Evolutionary conservation across 2,329 filamentous ascomycete genomes (phyloP), one percentile per base, ranked within the genome.

Genomic region (Dactylellina drechsleri): DNA sequence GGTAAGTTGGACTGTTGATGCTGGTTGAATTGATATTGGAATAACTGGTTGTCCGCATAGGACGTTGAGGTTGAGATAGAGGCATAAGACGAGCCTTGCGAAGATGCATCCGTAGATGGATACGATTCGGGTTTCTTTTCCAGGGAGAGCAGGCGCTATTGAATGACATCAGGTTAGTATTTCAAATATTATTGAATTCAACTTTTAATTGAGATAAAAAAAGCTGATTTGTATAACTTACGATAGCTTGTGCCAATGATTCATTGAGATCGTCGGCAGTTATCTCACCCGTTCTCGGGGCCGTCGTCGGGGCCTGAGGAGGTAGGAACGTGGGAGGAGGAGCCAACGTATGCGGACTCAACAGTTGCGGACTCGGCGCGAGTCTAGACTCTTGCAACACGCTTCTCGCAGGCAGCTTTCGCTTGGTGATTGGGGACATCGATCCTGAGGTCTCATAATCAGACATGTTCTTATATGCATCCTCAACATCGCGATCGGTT

Each of bases 61-160:
- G 71, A 75, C 13, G 71, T 75, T 6, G 71, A 61, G 12, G 71
- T 75, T 5, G 71, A 68, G 4, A 65, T 50, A 10, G 71, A 75
- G 4, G 71, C 64, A 15, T 75, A 59, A 5, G 71, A 64, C 15
- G 71, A 75, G 26, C 59, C 58, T 49, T 61, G 59, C 5, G 71
- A 75, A 7, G 71, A 75, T 2, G 64, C 59, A 31, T 75, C 64
- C 5, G 71, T 68, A 0, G 65, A 68, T 43, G 65, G 65, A 16
- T 68, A 68, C 3, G 31, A 75, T 18, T 75, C 71, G 8, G 65
- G 64, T 47, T 75, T 75, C 53, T 75, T 75, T 45, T 75, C 71
- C 10, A 75, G 52, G 28, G 64, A 75, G 3, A 75, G 64, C 0
- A 75, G 71, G 28, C 61, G 64, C 71, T 75, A 40, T 4, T 36